A percentile compares a stretch with the other conserved stretches of the same genome.
phyloP scores from a whole-genome alignment of 2,329 filamentous ascomycete species.

The Diaporthe sp. region DNA sequence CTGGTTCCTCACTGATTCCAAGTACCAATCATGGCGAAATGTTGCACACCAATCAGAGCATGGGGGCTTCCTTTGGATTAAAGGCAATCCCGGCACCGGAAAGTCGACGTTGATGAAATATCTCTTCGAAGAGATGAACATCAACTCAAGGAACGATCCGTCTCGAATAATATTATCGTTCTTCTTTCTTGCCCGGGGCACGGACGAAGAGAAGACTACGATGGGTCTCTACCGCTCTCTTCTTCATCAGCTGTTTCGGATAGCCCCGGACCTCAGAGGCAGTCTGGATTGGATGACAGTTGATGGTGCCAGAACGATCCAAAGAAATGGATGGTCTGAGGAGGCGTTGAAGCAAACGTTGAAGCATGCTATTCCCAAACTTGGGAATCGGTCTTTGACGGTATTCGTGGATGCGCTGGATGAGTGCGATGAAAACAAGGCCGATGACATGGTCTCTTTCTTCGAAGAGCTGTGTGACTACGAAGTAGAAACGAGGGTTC shows the following conservation, averaged over 20 bases:
- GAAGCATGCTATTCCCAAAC: slow-evolving; percentile 40
- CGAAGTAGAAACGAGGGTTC: slow-evolving; percentile 48
- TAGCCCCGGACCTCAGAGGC: slow-evolving; percentile 48
- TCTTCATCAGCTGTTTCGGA: slow-evolving; percentile 58
- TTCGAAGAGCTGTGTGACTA: slow-evolving; percentile 55
- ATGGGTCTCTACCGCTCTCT: slow-evolving; percentile 65
- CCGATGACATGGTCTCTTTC: slow-evolving; percentile 57
- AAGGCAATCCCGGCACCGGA: slow-evolving; percentile 59
- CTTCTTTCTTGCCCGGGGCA: slow-evolving; percentile 64
- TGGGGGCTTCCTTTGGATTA: slow-evolving; percentile 61
- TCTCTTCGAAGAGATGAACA: slow-evolving; percentile 32
- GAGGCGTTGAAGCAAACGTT: slow-evolving; percentile 45
- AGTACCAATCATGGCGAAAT: background rate
- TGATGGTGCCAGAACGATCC: background rate
- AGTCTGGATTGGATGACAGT: slow-evolving; percentile 47
- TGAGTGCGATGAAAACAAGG: slow-evolving; percentile 59
- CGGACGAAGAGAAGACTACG: slow-evolving; percentile 58
- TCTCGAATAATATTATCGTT: slow-evolving; percentile 52
- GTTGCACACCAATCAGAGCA: slow-evolving; percentile 44
- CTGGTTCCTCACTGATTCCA: background rate
- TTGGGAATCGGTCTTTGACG: slow-evolving; percentile 26
- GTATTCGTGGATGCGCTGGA: slow-evolving; percentile 60
- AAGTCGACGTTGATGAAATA: slow-evolving; percentile 65
- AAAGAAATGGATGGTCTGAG: background rate
- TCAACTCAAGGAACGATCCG: slow-evolving; percentile 38